Conservation (phyloP, 176 grass and related monocot species). For the Thalia dealbata region DNA sequence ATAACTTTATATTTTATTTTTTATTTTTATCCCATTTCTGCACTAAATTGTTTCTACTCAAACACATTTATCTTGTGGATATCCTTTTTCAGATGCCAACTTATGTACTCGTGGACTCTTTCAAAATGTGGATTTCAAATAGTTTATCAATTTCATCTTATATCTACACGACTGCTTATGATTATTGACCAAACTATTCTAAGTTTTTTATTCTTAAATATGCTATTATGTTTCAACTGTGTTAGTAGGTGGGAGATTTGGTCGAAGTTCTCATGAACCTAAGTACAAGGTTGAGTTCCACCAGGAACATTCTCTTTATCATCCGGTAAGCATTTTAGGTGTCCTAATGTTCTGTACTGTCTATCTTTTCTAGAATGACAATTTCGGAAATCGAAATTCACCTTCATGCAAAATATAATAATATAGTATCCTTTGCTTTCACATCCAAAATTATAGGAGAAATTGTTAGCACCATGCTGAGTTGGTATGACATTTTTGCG, state of each 20-base stretch:
- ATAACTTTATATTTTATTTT: too few species aligned
- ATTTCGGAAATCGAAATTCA: neutral
- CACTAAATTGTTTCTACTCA: too few species aligned
- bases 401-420: neutral
- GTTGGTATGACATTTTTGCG: too few species aligned
- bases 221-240: neutral
- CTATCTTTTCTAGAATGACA: neutral
- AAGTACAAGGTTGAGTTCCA: constrained; percentile 43
- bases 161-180: neutral
- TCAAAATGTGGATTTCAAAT: neutral
- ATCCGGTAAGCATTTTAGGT: constrained; percentile 26
- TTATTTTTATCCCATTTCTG: too few species aligned
- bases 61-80: too few species aligned
- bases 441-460: too few species aligned
- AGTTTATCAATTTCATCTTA: neutral
- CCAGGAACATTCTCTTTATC: constrained; percentile 26
- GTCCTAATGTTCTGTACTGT: neutral
- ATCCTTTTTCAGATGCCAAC: neutral
- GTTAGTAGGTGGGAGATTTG: constrained; percentile 32
- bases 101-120: neutral
- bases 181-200: neutral
- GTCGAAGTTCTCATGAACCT: constrained; percentile 42
- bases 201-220: constrained; percentile 7
- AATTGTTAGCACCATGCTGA: too few species aligned
- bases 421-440: too few species aligned